These are phyloP conservation scores for Lecanicillium sp. DNA, from an alignment of 2,329 filamentous ascomycete species.

Conservation along the genomic window DNA sequence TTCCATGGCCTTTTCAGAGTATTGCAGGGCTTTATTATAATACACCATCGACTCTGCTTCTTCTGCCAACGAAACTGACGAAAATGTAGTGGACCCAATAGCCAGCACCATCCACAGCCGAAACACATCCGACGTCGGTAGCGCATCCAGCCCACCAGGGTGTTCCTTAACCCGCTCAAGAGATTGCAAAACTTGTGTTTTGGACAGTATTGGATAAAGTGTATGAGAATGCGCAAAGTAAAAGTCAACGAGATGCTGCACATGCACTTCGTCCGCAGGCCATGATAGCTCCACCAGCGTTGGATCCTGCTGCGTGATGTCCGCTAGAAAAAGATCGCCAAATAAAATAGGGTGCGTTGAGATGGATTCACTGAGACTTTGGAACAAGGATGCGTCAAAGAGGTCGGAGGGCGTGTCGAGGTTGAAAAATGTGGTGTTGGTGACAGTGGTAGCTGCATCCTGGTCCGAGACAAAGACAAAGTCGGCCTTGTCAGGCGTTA, in stretches of 20 bases:
- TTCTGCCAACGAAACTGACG: slow-evolving; percentile 31
- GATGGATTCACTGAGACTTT: slow-evolving; percentile 16
- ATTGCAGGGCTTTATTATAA: slow-evolving; percentile 34
- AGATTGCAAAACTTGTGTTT: slow-evolving; percentile 23
- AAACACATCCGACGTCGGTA: slow-evolving; percentile 27
- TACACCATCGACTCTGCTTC: slow-evolving; percentile 32
- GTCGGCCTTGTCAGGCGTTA: slow-evolving; percentile 32
- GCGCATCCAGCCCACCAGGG: slow-evolving; percentile 18
- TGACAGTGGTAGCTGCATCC: background rate
- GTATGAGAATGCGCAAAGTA: slow-evolving; percentile 40
- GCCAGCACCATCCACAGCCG: slow-evolving; percentile 41
- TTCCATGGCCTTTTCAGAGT: slow-evolving; percentile 29
- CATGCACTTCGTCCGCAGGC: slow-evolving; percentile 16
- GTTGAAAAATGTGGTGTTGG: slow-evolving; percentile 14
- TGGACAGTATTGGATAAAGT: slow-evolving; percentile 33
- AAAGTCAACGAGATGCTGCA: slow-evolving; percentile 26
- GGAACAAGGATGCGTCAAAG: slow-evolving; percentile 14
- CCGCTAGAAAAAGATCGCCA: slow-evolving; percentile 19
- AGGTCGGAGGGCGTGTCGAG: slow-evolving; percentile 18
- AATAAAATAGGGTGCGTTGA: slow-evolving; percentile 20
- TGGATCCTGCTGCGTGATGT: slow-evolving; percentile 15
- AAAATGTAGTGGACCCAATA: slow-evolving; percentile 36
- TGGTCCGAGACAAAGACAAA: slow-evolving; percentile 26
- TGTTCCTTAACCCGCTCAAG: slow-evolving; percentile 19
- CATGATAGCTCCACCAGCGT: slow-evolving; percentile 9